Base-by-base conservation (phyloP, 768 basidiomycete species). In the Tremella yokohamensis region DNA sequence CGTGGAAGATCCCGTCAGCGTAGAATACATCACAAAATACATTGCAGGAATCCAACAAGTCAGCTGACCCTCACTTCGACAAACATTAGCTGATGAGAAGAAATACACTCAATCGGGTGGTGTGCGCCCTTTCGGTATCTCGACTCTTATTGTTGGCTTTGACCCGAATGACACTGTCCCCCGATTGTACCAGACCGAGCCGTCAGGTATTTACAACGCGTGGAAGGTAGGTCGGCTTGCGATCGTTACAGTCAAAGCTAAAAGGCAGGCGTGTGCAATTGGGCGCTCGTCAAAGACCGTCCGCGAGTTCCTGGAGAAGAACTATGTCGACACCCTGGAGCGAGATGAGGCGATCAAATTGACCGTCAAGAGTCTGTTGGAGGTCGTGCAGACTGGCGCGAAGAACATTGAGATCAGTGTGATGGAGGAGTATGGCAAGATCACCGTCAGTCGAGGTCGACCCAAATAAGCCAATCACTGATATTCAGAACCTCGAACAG, bases 31-130 rank as follows among this genome's bases (percentile, higher is more conserved):
- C 70, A 96, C 96, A 25, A 85, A 94, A 74, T 88, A 96, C 78
- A 88, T 99, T 73, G 96, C 96, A 54, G 90, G 92, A n/a, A 90
- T 98, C 64, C 94, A 99, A 79, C 96, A 99, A 83, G 94, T 91
- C 16, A 49, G 16, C 49, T 49, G 20, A 49, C 8, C 25, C 16
- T 7, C 25, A 49, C n/a, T n/a, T n/a, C n/a, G 16, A 29, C 4
- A 49, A 18, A 8, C 8, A 3, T 49, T 16, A 49, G 20, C 18
- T 24, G 49, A 49, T 22, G 42, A n/a, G 15, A 68, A 94, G 91
- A 84, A 85, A 76, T 98, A 98, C 79, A 98, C 96, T 13, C 96
- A 99, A 82, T 96, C 93, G 11, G 96, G 96, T 62, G 96, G 96
- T 81, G 92, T 96, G 52, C 84, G 96, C 57, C 96, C 96, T 24